Percentiles rank a stretch among this genome's conserved stretches.
Evolutionary conservation across 116 monocot species (phyloP).

Genomic region (Zostera marina): DNA sequence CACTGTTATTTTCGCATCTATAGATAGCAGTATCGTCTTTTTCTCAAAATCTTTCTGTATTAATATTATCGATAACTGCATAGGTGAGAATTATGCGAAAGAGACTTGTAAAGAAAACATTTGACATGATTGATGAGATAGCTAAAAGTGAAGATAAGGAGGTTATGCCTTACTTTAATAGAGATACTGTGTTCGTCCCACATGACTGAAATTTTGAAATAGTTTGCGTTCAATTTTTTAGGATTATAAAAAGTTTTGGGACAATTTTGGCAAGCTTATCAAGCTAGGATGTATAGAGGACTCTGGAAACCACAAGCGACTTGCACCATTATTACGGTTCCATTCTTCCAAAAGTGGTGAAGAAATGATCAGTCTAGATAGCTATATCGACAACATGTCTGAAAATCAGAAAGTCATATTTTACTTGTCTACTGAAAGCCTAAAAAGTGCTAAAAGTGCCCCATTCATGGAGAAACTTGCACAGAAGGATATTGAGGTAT

Average conservation of each 20-base stretch:
- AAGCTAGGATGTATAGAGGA: conserved; percentile 96
- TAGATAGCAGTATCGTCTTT: too few relatives aligned
- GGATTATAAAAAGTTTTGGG: conserved; percentile 98
- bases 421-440: conserved; percentile 84
- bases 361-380: conserved; percentile 75
- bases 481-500: conserved; percentile 84
- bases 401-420: conserved; percentile 92
- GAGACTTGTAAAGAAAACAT: conserved; percentile 95
- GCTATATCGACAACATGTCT: conserved; percentile 84
- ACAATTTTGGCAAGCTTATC: conserved; percentile 93
- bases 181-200: too few relatives aligned
- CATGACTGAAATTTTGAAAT: too few relatives aligned
- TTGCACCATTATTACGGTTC: conserved; percentile 65
- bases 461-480: conserved; percentile 87
- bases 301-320: conserved; percentile 84
- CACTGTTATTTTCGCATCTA: too few relatives aligned
- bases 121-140: conserved; percentile 98
- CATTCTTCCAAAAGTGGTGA: conserved; percentile 79
- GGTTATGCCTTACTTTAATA: conserved; percentile 22
- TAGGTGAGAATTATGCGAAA: conserved; percentile 97
- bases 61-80: too few relatives aligned
- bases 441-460: conserved; percentile 89
- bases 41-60: too few relatives aligned
- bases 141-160: conserved; percentile 79
- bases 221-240: too few relatives aligned